Evolutionary conservation across 1,284 basidiomycete genomes (phyloP).

Genomic region (Sphaerobolus stellatus): DNA sequence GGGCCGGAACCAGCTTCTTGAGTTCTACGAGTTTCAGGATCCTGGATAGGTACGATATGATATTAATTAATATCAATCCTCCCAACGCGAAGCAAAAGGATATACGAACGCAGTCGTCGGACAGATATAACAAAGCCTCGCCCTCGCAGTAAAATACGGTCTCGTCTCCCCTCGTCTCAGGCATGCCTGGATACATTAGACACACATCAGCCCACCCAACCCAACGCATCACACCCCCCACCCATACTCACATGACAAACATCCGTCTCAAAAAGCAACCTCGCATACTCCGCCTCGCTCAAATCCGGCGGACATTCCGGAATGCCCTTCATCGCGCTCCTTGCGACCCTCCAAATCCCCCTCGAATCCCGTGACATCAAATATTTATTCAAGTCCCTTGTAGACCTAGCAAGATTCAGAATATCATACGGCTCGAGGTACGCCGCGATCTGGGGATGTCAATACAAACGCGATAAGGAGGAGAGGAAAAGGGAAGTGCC

Average conservation of each 20-base stretch:
- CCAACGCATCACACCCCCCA: background rate
- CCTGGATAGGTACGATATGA: no score
- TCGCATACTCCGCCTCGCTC: constrained; percentile 30
- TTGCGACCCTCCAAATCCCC: constrained; percentile 16
- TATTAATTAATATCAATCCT: no score
- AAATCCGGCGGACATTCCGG: constrained; percentile 35
- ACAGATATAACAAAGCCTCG: constrained; percentile 9
- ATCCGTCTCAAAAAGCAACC: constrained; percentile 27
- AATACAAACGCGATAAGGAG: background rate
- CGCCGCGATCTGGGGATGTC: background rate
- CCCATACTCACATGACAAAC: constrained; percentile 22
- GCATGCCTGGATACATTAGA: constrained; percentile 1
- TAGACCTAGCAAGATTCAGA: constrained; percentile 17
- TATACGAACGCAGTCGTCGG: background rate
- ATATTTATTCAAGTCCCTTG: constrained; percentile 13
- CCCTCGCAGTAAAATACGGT: background rate
- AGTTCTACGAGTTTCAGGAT: no score
- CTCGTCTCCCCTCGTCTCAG: constrained; percentile 2
- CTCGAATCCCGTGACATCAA: constrained; percentile 16
- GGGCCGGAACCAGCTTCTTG: no score
- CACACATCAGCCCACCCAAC: background rate
- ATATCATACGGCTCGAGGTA: constrained; percentile 16
- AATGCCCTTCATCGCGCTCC: constrained; percentile 14
- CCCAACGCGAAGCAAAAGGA: background rate
- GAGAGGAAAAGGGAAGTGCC: background rate